These are phyloP conservation scores for Scenedesmus sp. DNA, from an alignment of 163 green algal species.

Conservation along the genomic window DNA sequence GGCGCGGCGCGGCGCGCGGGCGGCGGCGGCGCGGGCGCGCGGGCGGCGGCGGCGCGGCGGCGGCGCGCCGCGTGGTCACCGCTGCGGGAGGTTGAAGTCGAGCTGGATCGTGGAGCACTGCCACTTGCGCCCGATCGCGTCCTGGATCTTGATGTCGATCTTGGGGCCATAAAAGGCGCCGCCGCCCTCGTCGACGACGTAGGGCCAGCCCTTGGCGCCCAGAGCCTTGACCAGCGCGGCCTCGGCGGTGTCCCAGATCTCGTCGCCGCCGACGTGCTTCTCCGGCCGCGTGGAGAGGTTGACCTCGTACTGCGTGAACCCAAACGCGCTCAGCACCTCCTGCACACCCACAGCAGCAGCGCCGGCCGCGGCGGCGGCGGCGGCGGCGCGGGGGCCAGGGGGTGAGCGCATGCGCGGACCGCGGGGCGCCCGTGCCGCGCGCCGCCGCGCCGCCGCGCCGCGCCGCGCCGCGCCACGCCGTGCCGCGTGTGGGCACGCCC, in stretches of 20 bases:
- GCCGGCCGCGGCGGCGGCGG: no score
- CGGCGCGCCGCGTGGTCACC: conserved; percentile 36
- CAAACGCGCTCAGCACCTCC: conserved; percentile 90
- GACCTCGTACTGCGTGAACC: conserved; percentile 92
- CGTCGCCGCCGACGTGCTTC: conserved; percentile 90
- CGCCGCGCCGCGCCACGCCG: background rate
- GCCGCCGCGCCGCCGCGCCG: background rate
- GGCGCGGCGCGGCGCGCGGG: no score
- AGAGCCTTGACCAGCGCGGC: conserved; percentile 83
- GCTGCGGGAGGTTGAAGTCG: conserved; percentile 99
- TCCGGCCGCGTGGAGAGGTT: conserved; percentile 91
- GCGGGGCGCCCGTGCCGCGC: background rate
- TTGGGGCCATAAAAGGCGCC: conserved; percentile 99
- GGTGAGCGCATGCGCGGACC: background rate
- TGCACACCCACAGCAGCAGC: background rate
- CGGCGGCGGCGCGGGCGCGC: background rate
- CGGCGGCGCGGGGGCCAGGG: no score
- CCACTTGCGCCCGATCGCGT: conserved; percentile 98
- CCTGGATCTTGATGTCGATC: conserved; percentile 99
- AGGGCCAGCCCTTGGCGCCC: conserved; percentile 85
- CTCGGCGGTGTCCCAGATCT: conserved; percentile 90
- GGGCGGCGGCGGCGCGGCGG: background rate
- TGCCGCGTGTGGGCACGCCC: background rate
- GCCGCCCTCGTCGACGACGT: conserved; percentile 72
- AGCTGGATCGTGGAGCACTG: conserved; percentile 99